These are phyloP conservation scores for Solanum bulbocastanum DNA, from an alignment of 257 asterid genomes.

Conservation along the genomic window DNA sequence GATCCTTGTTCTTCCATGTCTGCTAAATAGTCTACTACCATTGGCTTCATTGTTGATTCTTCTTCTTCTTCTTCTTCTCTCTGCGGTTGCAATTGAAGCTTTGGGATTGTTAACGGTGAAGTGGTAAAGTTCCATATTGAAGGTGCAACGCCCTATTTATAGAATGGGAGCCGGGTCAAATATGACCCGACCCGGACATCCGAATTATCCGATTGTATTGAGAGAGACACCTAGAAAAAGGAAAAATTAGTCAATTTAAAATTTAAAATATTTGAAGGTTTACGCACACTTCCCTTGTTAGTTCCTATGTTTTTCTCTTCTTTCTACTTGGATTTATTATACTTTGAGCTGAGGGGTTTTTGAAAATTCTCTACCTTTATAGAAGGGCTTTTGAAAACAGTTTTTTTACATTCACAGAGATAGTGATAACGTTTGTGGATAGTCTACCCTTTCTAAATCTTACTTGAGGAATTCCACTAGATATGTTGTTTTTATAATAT, in stretches of 20 bases:
- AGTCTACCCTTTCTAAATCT: too few species aligned
- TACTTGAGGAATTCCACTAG: rapidly evolving
- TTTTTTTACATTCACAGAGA: rapidly evolving
- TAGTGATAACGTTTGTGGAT: too few species aligned
- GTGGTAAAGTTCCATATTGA: rapidly evolving
- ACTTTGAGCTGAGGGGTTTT: background rate
- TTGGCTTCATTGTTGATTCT: conserved; percentile 19
- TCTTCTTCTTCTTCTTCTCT: background rate
- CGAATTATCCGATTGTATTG: background rate
- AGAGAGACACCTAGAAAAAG: too few species aligned
- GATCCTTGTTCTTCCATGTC: conserved; percentile 28
- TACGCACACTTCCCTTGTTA: too few species aligned
- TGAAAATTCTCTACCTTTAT: rapidly evolving
- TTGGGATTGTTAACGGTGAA: background rate
- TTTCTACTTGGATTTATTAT: rapidly evolving
- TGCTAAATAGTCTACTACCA: conserved; percentile 18
- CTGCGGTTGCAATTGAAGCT: background rate
- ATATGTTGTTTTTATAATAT: too few species aligned
- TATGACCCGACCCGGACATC: background rate
- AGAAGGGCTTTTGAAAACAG: rapidly evolving
- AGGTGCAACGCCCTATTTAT: background rate
- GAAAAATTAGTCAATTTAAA: too few species aligned
- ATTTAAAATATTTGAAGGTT: background rate
- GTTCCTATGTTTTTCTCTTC: background rate
- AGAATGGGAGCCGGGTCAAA: background rate